Base-by-base conservation (phyloP, 2,329 filamentous ascomycete genomes). In the Dichotomopilus funicola region DNA sequence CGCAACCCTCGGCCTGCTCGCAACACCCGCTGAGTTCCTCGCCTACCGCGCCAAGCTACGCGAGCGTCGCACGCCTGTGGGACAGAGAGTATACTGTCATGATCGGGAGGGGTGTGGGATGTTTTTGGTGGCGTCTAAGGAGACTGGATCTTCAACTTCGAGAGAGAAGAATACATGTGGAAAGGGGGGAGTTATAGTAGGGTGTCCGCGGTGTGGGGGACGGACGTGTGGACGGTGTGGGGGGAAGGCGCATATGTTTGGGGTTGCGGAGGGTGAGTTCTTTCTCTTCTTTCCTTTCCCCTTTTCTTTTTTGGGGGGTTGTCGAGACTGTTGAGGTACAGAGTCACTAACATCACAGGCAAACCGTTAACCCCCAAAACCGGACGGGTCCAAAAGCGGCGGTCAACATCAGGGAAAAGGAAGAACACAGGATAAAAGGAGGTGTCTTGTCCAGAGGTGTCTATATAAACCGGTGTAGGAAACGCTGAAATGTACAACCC, bases 31-130 rank as follows among this genome's bases (percentile, higher is more conserved):
- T 41, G 51, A 57, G 51, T 57, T 57, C 51, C 55, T 57, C 55
- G 55, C 55, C 27, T 57, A 57, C 51, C 46, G 46, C 12, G 2
- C 13, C 50, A 53, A 53, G 50, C 55, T 57, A 47, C 55, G 55
- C 50, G 55, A 57, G 41, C 10, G 2, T 33, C 50, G 36, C 5
- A 53, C 55, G n/a, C 55, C 55, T 27, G 10, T 13, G 12, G 27
- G n/a, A 3, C 13, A 36, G n/a, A 40, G 55, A 10, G 35, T 57
- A 12, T 57, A 57, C 46, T 57, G 55, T 13, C 51, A 57, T 41
- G 47, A 50, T 42, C 33, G 31, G 41, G 51, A 42, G 6, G 9
- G 41, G 11, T 57, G 50, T 19, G 55, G 50, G n/a, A 53, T 57
- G 50, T 57, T 57, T 37, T 19, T 42, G 19, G 12, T 42, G 47